Conservation (phyloP, 2,329 filamentous ascomycete species). For the Ploettnerulaceae sp. region DNA sequence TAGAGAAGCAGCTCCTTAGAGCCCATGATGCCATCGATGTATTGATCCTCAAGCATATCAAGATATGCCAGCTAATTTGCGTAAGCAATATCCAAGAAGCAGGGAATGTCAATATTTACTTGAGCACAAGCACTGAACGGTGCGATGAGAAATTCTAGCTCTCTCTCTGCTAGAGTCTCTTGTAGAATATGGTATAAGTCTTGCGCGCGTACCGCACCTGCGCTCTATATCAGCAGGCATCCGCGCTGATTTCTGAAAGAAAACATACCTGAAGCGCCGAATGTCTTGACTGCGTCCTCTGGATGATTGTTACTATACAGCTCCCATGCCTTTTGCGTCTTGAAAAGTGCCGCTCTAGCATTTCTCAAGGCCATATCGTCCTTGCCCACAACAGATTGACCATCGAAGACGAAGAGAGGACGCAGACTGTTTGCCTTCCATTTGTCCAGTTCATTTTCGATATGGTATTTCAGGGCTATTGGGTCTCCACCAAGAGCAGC, state of each 20-base stretch:
- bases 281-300: slow-evolving; percentile 76
- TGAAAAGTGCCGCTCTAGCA: slow-evolving; percentile 59
- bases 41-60: slow-evolving; percentile 59
- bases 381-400: slow-evolving; percentile 72
- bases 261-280: slow-evolving; percentile 70
- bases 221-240: slow-evolving; percentile 30
- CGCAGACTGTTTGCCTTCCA: slow-evolving; percentile 66
- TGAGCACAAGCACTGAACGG: slow-evolving; percentile 86
- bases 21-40: slow-evolving; percentile 74
- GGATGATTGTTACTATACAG: slow-evolving; percentile 79
- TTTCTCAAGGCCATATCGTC: slow-evolving; percentile 64
- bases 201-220: slow-evolving; percentile 66
- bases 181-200: slow-evolving; percentile 75
- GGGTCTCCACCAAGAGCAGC: slow-evolving; percentile 86
- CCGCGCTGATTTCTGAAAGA: not conserved
- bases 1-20: slow-evolving; percentile 83
- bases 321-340: slow-evolving; percentile 77
- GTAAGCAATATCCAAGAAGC: slow-evolving; percentile 5
- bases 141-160: slow-evolving; percentile 72
- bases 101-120: slow-evolving; percentile 45
- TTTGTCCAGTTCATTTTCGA: slow-evolving; percentile 69
- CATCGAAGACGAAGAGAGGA: slow-evolving; percentile 91
- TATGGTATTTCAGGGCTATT: slow-evolving; percentile 67
- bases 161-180: slow-evolving; percentile 62
- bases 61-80: slow-evolving; percentile 67